Evolutionary conservation across 108 stramenopile species (phyloP), one percentile per base, ranked within the genome.

Genomic region (Conticribra weissflogii): DNA sequence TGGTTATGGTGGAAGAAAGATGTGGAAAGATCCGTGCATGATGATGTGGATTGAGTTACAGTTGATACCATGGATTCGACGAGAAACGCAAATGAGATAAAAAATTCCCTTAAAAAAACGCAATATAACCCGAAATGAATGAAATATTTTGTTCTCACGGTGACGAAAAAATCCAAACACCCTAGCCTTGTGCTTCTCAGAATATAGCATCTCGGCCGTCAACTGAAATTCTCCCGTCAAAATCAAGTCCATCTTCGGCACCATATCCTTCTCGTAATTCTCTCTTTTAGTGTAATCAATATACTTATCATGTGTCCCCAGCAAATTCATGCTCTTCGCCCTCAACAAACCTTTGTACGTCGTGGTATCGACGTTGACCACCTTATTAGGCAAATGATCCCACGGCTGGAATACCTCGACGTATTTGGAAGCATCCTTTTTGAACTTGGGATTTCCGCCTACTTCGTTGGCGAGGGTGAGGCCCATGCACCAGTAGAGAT

Each of bases 281-380:
- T n/a, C n/a, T n/a, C n/a, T n/a, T n/a, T n/a, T n/a, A n/a, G n/a
- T n/a, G n/a, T n/a, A n/a, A n/a, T n/a, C n/a, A n/a, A n/a, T n/a
- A n/a, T n/a, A n/a, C n/a, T n/a, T n/a, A n/a, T n/a, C n/a, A n/a
- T n/a, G n/a, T n/a, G n/a, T n/a, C n/a, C n/a, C n/a, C n/a, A n/a
- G n/a, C 23, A 83, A 47, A 24, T 73, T 68, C 19, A 79, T 32
- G 19, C 22, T 23, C 47, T 78, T 74, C 1, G 82, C 82, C 15
- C 58, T 49, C 0, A 68, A 28, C 44, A 83, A 74, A 32, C 82
- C 82, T 28, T 68, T 58, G 23, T 63, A 27, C 15, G 82, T 70
- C 30, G 72, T 83, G 15, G 68, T 83, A 32, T 83, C 82, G 2
- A 83, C 82, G 53, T 83, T 83, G 7, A 83, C 19, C 15, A 74